Conservation (phyloP, 2,329 filamentous ascomycete species). For the Colletotrichum plurivorum region DNA sequence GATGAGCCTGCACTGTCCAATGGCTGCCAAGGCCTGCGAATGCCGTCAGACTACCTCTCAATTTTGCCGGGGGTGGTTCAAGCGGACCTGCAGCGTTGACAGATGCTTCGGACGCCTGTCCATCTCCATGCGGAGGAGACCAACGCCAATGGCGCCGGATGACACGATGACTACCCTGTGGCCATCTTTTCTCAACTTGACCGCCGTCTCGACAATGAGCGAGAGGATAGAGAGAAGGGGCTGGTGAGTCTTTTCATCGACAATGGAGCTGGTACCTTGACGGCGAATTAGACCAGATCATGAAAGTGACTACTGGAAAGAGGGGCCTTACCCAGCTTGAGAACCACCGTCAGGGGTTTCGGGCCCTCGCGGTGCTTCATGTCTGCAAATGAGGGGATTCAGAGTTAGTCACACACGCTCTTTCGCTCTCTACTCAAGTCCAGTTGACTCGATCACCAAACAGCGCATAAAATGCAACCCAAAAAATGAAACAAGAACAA, state of each 20-base stretch:
- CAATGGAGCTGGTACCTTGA: conserved; percentile 96
- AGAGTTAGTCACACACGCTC: conserved; percentile 30
- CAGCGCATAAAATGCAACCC: neutral
- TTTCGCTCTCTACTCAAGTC: neutral
- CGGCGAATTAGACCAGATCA: conserved; percentile 6
- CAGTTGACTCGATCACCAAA: too few species aligned
- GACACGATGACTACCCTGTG: conserved; percentile 97
- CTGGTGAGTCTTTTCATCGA: conserved; percentile 95
- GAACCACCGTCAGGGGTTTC: conserved; percentile 82
- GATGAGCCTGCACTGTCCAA: conserved; percentile 95
- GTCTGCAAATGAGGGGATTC: conserved; percentile 52
- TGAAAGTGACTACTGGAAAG: neutral
- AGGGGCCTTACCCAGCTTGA: conserved; percentile 81
- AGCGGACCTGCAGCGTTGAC: conserved; percentile 81
- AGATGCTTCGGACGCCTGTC: conserved; percentile 91
- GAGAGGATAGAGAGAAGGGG: conserved; percentile 92
- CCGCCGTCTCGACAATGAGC: conserved; percentile 93
- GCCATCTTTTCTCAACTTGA: conserved; percentile 88
- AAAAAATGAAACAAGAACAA: neutral
- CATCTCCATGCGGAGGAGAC: conserved; percentile 89
- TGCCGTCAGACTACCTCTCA: conserved; percentile 11
- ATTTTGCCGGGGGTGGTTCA: neutral
- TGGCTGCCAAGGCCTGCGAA: conserved; percentile 85
- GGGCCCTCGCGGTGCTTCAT: conserved; percentile 69
- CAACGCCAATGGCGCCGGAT: conserved; percentile 96